A percentile compares a stretch with the other conserved stretches of the same genome.
These are phyloP conservation scores for Wickerhamomyces sydowiorum DNA, from an alignment of 805 yeast genomes.

Conservation along the genomic window DNA sequence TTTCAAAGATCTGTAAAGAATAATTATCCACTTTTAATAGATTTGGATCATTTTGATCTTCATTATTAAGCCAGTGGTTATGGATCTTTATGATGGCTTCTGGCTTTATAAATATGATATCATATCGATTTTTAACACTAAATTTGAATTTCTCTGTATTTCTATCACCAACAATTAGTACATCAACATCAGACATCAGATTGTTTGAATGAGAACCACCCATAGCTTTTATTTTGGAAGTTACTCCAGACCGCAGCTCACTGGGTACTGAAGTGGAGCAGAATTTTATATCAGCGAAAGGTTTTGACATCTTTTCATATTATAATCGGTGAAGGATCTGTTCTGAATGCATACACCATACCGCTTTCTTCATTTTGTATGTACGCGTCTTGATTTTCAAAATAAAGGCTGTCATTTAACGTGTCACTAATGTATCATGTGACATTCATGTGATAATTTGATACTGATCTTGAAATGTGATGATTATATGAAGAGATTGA, in stretches of 20 bases:
- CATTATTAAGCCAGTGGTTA: conserved; percentile 48
- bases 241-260: conserved; percentile 29
- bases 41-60: conserved; percentile 26
- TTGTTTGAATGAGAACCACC: conserved; percentile 58
- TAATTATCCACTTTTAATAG: conserved; percentile 20
- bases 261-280: conserved; percentile 22
- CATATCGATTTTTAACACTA: conserved; percentile 45
- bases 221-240: conserved; percentile 40
- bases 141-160: conserved; percentile 51
- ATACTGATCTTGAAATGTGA: no score
- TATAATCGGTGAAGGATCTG: no score
- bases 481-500: no score
- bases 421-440: no score
- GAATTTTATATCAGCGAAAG: conserved; percentile 17
- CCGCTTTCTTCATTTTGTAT: no score
- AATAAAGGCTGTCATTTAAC: no score
- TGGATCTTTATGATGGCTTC: conserved; percentile 39
- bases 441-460: no score
- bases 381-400: no score
- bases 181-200: conserved; percentile 54
- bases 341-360: no score
- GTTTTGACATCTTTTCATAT: conserved; percentile 11
- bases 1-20: conserved; percentile 38
- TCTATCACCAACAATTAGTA: conserved; percentile 53
- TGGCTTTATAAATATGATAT: conserved; percentile 49